Percentiles rank a stretch among this genome's conserved stretches.
phyloP scores from a whole-genome alignment of 2,329 filamentous ascomycete genomes.

The Tolypocladium inflatum region DNA sequence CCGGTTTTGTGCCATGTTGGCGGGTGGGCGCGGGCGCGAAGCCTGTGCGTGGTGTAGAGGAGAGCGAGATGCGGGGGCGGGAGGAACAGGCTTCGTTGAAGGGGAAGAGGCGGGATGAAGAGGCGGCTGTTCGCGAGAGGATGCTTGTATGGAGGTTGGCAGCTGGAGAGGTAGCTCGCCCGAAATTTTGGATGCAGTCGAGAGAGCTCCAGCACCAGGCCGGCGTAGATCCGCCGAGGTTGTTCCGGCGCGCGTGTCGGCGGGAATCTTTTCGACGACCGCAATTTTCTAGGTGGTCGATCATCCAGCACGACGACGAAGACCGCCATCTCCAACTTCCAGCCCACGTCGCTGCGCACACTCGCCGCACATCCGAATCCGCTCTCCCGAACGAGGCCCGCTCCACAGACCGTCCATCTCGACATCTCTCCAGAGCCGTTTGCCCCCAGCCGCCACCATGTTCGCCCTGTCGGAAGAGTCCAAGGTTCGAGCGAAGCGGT shows the following conservation, averaged over 20 bases:
- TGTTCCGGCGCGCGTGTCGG: constrained; percentile 14
- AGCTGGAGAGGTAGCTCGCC: background rate
- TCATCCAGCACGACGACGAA: background rate
- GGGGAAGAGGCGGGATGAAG: background rate
- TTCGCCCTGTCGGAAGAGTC: constrained; percentile 85
- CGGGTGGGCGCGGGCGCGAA: constrained; percentile 2
- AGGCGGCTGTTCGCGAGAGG: background rate
- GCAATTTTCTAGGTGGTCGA: background rate
- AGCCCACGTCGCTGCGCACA: background rate
- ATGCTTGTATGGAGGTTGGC: background rate
- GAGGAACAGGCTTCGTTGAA: background rate
- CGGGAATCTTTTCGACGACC: background rate
- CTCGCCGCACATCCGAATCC: background rate
- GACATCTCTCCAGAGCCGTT: constrained; percentile 5
- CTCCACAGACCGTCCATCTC: background rate
- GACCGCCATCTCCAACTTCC: background rate
- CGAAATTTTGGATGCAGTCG: background rate
- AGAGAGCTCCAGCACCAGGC: background rate
- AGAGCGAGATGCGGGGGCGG: background rate
- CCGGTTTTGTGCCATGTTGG: constrained; percentile 56
- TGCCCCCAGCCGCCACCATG: constrained; percentile 30
- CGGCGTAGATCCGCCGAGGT: constrained; percentile 15
- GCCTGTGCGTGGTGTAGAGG: background rate
- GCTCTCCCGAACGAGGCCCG: background rate
- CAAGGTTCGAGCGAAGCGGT: constrained; percentile 52